A percentile compares a stretch with the other conserved stretches of the same genome.
Evolutionary conservation across 306 rosid species (phyloP).

Genomic region (Begonia loranthoides): DNA sequence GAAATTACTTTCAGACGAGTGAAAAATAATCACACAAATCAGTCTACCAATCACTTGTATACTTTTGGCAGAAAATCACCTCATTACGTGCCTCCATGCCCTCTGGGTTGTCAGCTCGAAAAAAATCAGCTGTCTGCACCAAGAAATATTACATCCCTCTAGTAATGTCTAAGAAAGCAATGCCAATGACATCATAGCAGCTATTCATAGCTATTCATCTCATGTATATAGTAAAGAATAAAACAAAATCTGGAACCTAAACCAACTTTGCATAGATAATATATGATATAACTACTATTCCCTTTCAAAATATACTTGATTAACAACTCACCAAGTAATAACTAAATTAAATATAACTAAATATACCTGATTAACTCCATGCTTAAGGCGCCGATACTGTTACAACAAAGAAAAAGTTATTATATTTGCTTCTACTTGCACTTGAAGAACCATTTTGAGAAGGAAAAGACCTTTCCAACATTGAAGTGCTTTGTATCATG

Average conservation of each 20-base stretch:
- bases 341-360: not conserved
- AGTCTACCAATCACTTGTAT: too few species aligned
- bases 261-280: too few species aligned
- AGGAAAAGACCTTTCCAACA: slow-evolving; percentile 78
- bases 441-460: slow-evolving; percentile 14
- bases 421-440: not conserved
- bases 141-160: slow-evolving; percentile 2
- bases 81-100: slow-evolving; percentile 97
- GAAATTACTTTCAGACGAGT: too few species aligned
- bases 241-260: too few species aligned
- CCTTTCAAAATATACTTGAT: too few species aligned
- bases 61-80: slow-evolving; percentile 29
- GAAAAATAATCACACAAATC: too few species aligned
- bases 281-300: too few species aligned
- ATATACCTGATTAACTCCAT: slow-evolving; percentile 81
- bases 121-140: slow-evolving; percentile 86
- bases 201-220: not conserved
- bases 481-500: slow-evolving; percentile 98
- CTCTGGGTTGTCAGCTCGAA: slow-evolving; percentile 94
- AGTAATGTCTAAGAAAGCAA: too few species aligned
- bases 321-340: too few species aligned
- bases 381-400: slow-evolving; percentile 98
- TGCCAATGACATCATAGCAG: slow-evolving; percentile 7
- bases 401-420: slow-evolving; percentile 16
- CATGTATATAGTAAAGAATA: too few species aligned